Conservation (phyloP, 2,329 filamentous ascomycete species). For the Basipetospora chlamydospora region DNA sequence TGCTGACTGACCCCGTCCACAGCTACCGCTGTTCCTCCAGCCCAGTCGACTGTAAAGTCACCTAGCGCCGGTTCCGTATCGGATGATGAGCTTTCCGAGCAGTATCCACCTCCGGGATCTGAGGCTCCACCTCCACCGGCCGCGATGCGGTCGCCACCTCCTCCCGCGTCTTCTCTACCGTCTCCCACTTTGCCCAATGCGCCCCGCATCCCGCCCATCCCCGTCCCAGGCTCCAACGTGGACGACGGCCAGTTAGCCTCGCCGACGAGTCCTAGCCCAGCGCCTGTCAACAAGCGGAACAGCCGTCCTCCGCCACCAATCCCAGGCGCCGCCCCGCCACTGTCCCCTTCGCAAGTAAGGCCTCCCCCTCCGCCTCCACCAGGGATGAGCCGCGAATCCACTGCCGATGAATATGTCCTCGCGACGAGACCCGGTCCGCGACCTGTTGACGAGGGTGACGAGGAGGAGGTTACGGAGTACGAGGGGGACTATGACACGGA, state of each 20-base stretch:
- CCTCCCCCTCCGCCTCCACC: slow-evolving; percentile 56
- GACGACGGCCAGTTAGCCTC: slow-evolving; percentile 29
- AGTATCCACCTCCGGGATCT: slow-evolving; percentile 23
- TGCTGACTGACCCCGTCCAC: slow-evolving; percentile 47
- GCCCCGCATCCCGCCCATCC: slow-evolving; percentile 18
- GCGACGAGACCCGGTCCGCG: slow-evolving; percentile 26
- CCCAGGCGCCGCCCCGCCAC: slow-evolving; percentile 35
- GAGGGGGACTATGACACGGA: slow-evolving; percentile 98
- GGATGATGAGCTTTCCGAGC: slow-evolving; percentile 66
- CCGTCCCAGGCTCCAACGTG: slow-evolving; percentile 19
- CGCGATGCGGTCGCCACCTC: slow-evolving; percentile 21
- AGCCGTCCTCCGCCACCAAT: slow-evolving; percentile 47
- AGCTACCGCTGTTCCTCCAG: slow-evolving; percentile 35
- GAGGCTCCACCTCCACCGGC: slow-evolving; percentile 26
- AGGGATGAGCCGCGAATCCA: slow-evolving; percentile 30
- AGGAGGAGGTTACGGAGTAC: slow-evolving; percentile 79
- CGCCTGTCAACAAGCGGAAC: slow-evolving; percentile 32
- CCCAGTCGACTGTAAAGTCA: slow-evolving; percentile 41
- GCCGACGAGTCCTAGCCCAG: slow-evolving; percentile 15
- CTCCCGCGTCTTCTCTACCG: slow-evolving; percentile 17
- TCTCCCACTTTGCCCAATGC: slow-evolving; percentile 7
- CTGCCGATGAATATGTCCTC: slow-evolving; percentile 32
- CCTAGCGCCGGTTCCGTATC: slow-evolving; percentile 71
- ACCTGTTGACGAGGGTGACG: slow-evolving; percentile 45
- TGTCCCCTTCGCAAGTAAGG: slow-evolving; percentile 36